A percentile compares a stretch with the other conserved stretches of the same genome.
These are phyloP conservation scores for Globisporangium rhizosaccharum DNA, from an alignment of 352 stramenopile genomes.

Conservation along the genomic window DNA sequence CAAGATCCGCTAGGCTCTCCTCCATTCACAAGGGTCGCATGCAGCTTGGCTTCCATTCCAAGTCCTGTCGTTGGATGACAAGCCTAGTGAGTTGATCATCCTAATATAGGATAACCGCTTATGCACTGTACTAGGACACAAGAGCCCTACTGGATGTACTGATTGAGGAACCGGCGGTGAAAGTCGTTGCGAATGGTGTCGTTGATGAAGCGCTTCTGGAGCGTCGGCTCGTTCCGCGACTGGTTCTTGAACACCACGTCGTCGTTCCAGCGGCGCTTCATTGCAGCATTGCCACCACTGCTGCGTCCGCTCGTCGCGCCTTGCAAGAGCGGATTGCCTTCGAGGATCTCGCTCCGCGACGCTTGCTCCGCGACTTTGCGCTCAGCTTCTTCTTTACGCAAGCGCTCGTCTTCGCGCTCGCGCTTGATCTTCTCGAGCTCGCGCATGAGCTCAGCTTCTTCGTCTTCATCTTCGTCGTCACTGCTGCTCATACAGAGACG, in stretches of 20 bases:
- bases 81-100: not conserved
- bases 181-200: conserved; percentile 99
- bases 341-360: conserved; percentile 89
- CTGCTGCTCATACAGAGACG: not conserved
- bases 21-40: not conserved
- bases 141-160: conserved; percentile 86
- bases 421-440: conserved; percentile 98
- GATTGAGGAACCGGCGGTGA: conserved; percentile 98
- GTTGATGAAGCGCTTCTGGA: conserved; percentile 99
- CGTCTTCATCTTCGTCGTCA: conserved; percentile 89
- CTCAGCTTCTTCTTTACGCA: conserved; percentile 87
- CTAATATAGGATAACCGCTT: not conserved
- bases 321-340: conserved; percentile 91
- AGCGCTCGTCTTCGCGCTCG: conserved; percentile 92
- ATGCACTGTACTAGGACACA: conserved; percentile 3
- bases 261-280: conserved; percentile 98
- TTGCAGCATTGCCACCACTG: conserved; percentile 37
- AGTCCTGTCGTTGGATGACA: too few relatives aligned
- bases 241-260: conserved; percentile 99
- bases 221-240: conserved; percentile 91
- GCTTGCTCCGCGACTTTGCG: conserved; percentile 73
- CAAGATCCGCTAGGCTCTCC: conserved; percentile 45
- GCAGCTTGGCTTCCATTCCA: not conserved
- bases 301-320: conserved; percentile 13
- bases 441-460: conserved; percentile 95